These are phyloP conservation scores for Colletotrichum paranaense DNA, from an alignment of 2,329 filamentous ascomycete species.

Conservation along the genomic window DNA sequence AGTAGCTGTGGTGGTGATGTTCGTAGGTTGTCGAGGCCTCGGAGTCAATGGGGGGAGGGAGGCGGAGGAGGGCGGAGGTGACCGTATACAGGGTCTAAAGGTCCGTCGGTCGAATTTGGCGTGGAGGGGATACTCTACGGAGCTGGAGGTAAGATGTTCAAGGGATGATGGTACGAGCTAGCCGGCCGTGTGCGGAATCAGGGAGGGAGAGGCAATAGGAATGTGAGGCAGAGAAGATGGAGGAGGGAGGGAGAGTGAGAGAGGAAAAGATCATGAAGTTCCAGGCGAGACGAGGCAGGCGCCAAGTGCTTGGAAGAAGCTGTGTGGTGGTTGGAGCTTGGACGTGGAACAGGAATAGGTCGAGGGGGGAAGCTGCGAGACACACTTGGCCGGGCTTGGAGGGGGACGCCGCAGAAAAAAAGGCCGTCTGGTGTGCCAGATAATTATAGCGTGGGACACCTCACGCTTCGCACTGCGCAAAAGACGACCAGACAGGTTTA, in stretches of 20 bases:
- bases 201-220: neutral
- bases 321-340: slow-evolving; percentile 26
- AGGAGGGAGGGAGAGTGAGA: slow-evolving; percentile 8
- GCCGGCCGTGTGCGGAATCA: slow-evolving; percentile 15
- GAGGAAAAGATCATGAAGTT: slow-evolving; percentile 24
- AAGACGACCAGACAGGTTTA: slow-evolving; percentile 6
- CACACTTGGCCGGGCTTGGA: slow-evolving; percentile 22
- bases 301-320: slow-evolving; percentile 33
- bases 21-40: slow-evolving; percentile 17
- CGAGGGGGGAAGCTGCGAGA: slow-evolving; percentile 31
- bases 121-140: neutral
- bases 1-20: neutral
- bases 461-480: neutral
- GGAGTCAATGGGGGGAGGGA: slow-evolving; percentile 15
- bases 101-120: slow-evolving; percentile 15
- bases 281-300: slow-evolving; percentile 4
- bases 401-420: slow-evolving; percentile 15
- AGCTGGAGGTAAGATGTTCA: slow-evolving; percentile 15
- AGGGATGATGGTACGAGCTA: slow-evolving; percentile 27
- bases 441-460: slow-evolving; percentile 28
- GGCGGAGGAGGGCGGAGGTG: neutral
- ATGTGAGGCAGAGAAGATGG: neutral
- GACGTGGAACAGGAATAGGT: slow-evolving; percentile 6
- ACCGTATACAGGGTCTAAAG: slow-evolving; percentile 4
- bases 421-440: slow-evolving; percentile 3